phyloP scores from a whole-genome alignment of 129 eudicot genomes.

The Apium graveolens region DNA sequence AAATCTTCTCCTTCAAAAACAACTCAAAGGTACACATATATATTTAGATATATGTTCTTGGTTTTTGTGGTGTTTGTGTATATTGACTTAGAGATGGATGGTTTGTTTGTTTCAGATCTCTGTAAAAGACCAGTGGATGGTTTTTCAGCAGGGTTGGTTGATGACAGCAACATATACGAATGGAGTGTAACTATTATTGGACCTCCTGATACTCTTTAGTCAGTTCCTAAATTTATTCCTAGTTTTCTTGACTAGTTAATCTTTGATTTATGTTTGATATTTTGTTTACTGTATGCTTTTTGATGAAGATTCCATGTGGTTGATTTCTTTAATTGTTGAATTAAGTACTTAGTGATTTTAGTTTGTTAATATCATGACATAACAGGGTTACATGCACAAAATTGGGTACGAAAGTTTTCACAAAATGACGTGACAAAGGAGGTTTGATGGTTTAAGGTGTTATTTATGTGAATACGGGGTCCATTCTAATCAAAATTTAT shows the following conservation, averaged over 20 bases:
- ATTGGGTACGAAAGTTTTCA: too few species aligned
- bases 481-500: too few species aligned
- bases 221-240: not conserved
- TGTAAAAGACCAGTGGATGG: slow-evolving; percentile 53
- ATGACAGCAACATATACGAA: slow-evolving; percentile 49
- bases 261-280: not conserved
- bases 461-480: too few species aligned
- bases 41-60: not conserved
- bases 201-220: slow-evolving; percentile 50
- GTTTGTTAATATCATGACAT: too few species aligned
- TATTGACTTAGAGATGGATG: not conserved
- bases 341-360: too few species aligned
- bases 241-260: too few species aligned
- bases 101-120: slow-evolving; percentile 31
- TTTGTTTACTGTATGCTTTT: too few species aligned
- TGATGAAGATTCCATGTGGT: too few species aligned
- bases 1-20: slow-evolving; percentile 54
- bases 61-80: not conserved
- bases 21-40: slow-evolving; percentile 37
- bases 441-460: too few species aligned
- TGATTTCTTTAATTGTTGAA: too few species aligned
- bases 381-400: too few species aligned
- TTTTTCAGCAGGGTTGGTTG: slow-evolving; percentile 58
- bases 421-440: too few species aligned
- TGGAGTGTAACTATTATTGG: slow-evolving; percentile 60